These are phyloP conservation scores for Lippia alba DNA, from an alignment of 305 asterid species.

Conservation along the genomic window DNA sequence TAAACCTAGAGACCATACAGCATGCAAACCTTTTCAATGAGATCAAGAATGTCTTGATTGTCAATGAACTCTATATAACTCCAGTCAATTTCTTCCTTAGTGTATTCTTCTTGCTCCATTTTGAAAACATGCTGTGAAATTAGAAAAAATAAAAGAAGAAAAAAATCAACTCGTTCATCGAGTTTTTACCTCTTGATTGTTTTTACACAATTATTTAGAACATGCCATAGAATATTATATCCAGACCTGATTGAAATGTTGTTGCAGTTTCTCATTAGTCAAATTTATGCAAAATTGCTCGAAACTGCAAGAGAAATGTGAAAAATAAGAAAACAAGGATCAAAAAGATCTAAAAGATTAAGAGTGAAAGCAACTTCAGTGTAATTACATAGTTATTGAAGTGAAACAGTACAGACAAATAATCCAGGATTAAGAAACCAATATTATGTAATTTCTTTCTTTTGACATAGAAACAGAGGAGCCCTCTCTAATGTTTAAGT, in stretches of 20 bases:
- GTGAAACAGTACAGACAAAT: not conserved
- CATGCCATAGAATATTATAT: constrained; percentile 17
- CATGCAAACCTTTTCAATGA: constrained; percentile 73
- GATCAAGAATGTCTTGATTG: constrained; percentile 91
- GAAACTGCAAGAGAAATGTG: constrained; percentile 61
- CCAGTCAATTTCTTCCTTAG: constrained; percentile 89
- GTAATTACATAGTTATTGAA: not conserved
- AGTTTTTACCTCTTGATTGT: not conserved
- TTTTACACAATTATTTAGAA: constrained; percentile 16
- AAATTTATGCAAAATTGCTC: constrained; percentile 92
- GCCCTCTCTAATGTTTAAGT: constrained; percentile 4
- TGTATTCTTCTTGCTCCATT: constrained; percentile 94
- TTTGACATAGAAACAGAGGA: constrained; percentile 15
- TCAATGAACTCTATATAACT: constrained; percentile 83
- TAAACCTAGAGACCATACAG: constrained; percentile 18
- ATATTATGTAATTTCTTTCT: constrained; percentile 6
- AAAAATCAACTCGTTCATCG: constrained; percentile 23
- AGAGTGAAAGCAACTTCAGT: constrained; percentile 12
- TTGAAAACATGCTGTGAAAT: constrained; percentile 80
- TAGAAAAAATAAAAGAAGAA: not conserved
- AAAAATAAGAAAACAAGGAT: constrained; percentile 19
- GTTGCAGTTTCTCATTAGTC: constrained; percentile 92
- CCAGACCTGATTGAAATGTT: constrained; percentile 90
- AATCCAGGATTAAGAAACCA: constrained; percentile 9
- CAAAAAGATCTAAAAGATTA: constrained; percentile 27